A percentile compares a stretch with the other conserved stretches of the same genome.
These are phyloP conservation scores for Populus pruinosa DNA, from an alignment of 345 rosid genomes.

Conservation along the genomic window DNA sequence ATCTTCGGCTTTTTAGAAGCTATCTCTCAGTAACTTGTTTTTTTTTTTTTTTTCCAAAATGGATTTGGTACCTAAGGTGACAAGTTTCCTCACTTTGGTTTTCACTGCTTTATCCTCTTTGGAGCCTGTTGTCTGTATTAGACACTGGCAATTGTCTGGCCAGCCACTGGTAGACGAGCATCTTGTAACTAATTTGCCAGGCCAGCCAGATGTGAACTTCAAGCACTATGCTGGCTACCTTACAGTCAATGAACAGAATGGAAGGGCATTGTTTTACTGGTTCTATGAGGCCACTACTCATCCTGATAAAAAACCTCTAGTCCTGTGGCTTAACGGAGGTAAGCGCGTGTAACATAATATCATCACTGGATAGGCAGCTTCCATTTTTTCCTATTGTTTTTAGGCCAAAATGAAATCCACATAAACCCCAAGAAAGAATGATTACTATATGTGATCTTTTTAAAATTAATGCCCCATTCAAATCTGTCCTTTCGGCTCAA, in stretches of 20 bases:
- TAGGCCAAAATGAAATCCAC: neutral
- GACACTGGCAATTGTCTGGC: constrained; percentile 19
- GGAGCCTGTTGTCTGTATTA: constrained; percentile 18
- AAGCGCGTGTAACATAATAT: constrained; percentile 8
- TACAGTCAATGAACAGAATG: constrained; percentile 52
- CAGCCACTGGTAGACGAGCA: constrained; percentile 27
- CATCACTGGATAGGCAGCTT: neutral
- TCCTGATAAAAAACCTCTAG: constrained; percentile 69
- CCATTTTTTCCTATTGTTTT: neutral
- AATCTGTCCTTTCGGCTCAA: neutral
- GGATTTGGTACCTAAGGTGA: constrained; percentile 11
- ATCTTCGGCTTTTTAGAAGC: neutral
- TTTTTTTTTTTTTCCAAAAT: constrained; percentile 10
- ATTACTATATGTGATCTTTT: neutral
- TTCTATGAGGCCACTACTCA: constrained; percentile 62
- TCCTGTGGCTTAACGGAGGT: constrained; percentile 98
- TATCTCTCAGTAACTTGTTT: neutral
- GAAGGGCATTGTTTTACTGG: constrained; percentile 86
- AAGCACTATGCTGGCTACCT: constrained; percentile 79
- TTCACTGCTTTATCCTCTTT: constrained; percentile 15
- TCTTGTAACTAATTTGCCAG: constrained; percentile 61
- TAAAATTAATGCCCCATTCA: neutral
- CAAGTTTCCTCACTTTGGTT: constrained; percentile 10
- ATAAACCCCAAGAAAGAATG: neutral
- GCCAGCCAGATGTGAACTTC: constrained; percentile 59